Evolutionary conservation across 345 rosid species (phyloP).

Genomic region (Sisymbrium altissimum): DNA sequence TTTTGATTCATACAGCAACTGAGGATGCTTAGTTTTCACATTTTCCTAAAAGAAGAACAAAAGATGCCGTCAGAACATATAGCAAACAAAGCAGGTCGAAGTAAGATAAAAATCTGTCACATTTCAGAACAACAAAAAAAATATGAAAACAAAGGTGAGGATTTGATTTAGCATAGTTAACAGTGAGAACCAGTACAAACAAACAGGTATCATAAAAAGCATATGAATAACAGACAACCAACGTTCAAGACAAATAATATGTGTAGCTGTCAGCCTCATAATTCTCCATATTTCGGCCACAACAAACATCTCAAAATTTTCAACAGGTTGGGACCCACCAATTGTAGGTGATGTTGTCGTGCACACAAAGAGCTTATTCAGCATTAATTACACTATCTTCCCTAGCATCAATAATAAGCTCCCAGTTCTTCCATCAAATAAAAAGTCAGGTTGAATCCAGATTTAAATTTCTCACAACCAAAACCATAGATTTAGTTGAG

Average conservation of each 20-base stretch:
- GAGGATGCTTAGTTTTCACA: slow-evolving; percentile 94
- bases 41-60: slow-evolving; percentile 57
- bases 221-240: neutral
- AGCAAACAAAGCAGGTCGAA: neutral
- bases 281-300: slow-evolving; percentile 18
- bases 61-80: slow-evolving; percentile 9
- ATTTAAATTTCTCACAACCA: neutral
- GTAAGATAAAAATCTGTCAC: neutral
- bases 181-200: slow-evolving; percentile 16
- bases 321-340: slow-evolving; percentile 35
- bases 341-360: slow-evolving; percentile 28
- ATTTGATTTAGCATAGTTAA: slow-evolving; percentile 6
- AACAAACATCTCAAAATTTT: slow-evolving; percentile 12
- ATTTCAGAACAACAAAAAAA: neutral
- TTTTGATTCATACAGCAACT: slow-evolving; percentile 87
- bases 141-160: neutral
- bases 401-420: slow-evolving; percentile 25
- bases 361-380: slow-evolving; percentile 25
- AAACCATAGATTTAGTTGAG: neutral
- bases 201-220: slow-evolving; percentile 1
- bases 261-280: slow-evolving; percentile 27
- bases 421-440: slow-evolving; percentile 8
- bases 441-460: slow-evolving; percentile 7
- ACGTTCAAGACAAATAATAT: slow-evolving; percentile 10
- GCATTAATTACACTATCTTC: slow-evolving; percentile 12